Evolutionary conservation across 371 early-diverging fungal genomes (phyloP), one percentile per base, ranked within the genome.

Genomic region (Actinomucor elegans): DNA sequence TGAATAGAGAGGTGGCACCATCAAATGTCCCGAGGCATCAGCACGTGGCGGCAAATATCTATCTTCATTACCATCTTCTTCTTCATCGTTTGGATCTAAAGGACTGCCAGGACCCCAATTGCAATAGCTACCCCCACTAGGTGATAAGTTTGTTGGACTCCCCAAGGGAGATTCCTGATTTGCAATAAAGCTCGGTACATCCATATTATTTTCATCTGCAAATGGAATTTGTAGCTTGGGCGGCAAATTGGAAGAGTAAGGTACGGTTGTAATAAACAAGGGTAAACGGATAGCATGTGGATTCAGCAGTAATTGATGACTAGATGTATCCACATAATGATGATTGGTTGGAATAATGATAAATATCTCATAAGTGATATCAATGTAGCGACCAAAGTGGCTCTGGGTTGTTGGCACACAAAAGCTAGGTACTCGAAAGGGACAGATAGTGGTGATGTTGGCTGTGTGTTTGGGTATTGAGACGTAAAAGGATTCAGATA

Each of bases 391-490:
- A 11, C 62, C 64, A 34, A 62, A 49, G 32, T 65, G 63, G n/a
- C 51, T 55, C 18, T 64, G 59, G 3, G 71, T 68, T 3, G 77
- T 61, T 6, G 77, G 71, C 0, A 68, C 59, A 27, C 71, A 67
- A 31, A 52, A 47, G 6, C 62, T 46, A 20, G 77, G 77, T 17
- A 77, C 56, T 28, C 31, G 40, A 34, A 77, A 55, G 3, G 67
- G 68, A 14, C 73, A 65, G 9, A 73, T 55, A 12, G 66, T 60
- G 14, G 61, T 65, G 21, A 50, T 47, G 12, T 67, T 55, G 15
- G 24, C 51, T 5, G 62, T 29, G 5, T 66, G 46, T 37, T 64
- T 69, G 4, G 66, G 61, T 34, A 70, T 67, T 4, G 72, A 46
- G 4, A 66, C 56, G 49, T 61, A 70, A 15, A 58, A 43, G 0